Percentiles rank a stretch among this genome's conserved stretches.
Evolutionary conservation across 106 monocot species (phyloP).

Genomic region (Acanthochlamys bracteata): DNA sequence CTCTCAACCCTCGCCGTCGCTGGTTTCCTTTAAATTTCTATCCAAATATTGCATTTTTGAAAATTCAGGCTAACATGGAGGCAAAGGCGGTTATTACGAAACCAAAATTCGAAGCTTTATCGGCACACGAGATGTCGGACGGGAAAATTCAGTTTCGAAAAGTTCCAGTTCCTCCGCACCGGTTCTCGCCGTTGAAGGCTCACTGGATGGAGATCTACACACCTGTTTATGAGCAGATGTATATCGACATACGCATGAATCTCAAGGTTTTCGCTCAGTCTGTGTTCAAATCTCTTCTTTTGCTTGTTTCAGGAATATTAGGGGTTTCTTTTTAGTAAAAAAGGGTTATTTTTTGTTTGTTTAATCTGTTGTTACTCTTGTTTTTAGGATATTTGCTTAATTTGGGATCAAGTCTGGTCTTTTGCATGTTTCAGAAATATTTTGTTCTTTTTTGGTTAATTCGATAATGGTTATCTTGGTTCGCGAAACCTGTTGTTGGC

Average conservation of each 20-base stretch:
- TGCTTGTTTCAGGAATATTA: no score
- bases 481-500: neutral
- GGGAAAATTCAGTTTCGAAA: slow-evolving; percentile 76
- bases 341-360: neutral
- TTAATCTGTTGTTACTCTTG: neutral
- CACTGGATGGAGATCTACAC: slow-evolving; percentile 87
- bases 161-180: slow-evolving; percentile 52
- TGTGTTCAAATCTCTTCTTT: neutral
- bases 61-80: slow-evolving; percentile 14
- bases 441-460: neutral
- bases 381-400: neutral
- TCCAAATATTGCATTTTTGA: no score
- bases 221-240: slow-evolving; percentile 87
- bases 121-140: slow-evolving; percentile 69
- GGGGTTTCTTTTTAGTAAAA: neutral
- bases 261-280: slow-evolving; percentile 40
- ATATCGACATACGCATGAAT: slow-evolving; percentile 94
- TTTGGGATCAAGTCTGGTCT: neutral
- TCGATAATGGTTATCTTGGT: neutral
- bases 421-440: neutral
- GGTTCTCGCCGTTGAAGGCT: slow-evolving; percentile 67
- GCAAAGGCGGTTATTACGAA: slow-evolving; percentile 15
- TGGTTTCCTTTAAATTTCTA: no score
- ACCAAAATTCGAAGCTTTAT: slow-evolving; percentile 53
- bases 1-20: no score